Base-by-base conservation (phyloP, 2,329 filamentous ascomycete species). In the Fusarium albosuccineum region DNA sequence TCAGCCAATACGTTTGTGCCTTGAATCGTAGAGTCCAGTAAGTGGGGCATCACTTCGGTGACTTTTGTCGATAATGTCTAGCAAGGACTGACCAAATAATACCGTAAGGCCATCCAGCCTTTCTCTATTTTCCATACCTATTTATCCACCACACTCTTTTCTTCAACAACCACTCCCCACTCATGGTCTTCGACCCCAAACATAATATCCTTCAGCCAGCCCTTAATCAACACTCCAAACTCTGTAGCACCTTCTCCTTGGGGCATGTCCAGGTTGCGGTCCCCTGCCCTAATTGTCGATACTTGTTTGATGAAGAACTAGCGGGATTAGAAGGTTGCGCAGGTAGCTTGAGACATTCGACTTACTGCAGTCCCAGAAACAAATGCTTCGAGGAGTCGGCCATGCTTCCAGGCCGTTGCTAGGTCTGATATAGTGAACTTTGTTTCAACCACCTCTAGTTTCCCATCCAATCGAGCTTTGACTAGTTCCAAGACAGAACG, bases 301-400 rank as follows among this genome's bases (percentile, higher is more conserved):
- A 64, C 41, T 11, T 57, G 50, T 3, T 61, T 44, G 40, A 66
- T 61, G 22, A 66, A 66, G 41, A 64, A 66, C 64, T 66, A 8
- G 5, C 6, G 33, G 22, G 22, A 22, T 22, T 3, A 4, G 3
- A 8, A 5, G 2, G 27, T 64, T 41, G 57, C 22, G 44, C 7
- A 37, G n/a, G 6, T 16, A 10, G 5, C 13, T 40, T 7, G 17
- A 5, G 22, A 7, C 3, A 6, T 0, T 4, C 11, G n/a, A 78
- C 81, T 77, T 75, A 83, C 82, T 46, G 89, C 90, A 29, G 90
- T 92, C 3, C 90, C 90, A 14, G 86, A 85, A 8, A 86, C 88
- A 70, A 92, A 92, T 2, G 88, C 86, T 75, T 92, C 90, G 2
- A 91, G 72, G 37, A 92, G 76, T 2, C 89, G 78, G 0, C 86